phyloP scores from a whole-genome alignment of 768 basidiomycete species.

The Pholiota molesta region DNA sequence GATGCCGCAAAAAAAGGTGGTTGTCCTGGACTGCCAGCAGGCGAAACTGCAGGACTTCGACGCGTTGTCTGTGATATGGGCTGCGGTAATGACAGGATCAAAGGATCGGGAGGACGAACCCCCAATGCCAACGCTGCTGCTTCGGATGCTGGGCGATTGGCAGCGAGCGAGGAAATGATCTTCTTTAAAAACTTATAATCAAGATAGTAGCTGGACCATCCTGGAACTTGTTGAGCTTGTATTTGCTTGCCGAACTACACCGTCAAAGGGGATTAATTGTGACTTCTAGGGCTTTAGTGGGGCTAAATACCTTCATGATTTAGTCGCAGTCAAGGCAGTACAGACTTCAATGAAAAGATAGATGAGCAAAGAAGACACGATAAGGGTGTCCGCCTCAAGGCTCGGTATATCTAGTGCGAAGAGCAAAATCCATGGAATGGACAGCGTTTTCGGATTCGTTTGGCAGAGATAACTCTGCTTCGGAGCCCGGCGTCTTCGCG shows the following conservation, averaged over 20 bases:
- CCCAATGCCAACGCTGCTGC: constrained; percentile 86
- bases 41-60: constrained; percentile 33
- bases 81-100: constrained; percentile 33
- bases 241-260: constrained; percentile 98
- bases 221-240: constrained; percentile 93
- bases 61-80: constrained; percentile 33
- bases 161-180: constrained; percentile 94
- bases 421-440: constrained; percentile 27
- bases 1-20: constrained; percentile 65
- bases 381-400: constrained; percentile 26
- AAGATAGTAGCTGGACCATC: constrained; percentile 94
- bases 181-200: constrained; percentile 99
- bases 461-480: constrained; percentile 19
- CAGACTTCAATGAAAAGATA: constrained; percentile 7
- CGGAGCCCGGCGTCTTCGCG: constrained; percentile 11
- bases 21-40: constrained; percentile 46
- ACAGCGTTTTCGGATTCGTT: constrained; percentile 15
- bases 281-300: constrained; percentile 8
- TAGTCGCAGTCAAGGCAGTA: not conserved
- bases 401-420: constrained; percentile 28
- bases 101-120: constrained; percentile 59
- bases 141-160: constrained; percentile 88
- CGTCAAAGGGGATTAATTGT: constrained; percentile 11
- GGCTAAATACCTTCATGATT: constrained; percentile 36
- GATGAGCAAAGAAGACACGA: constrained; percentile 11